phyloP scores from a whole-genome alignment of 768 basidiomycete species.

The Cystofilobasidium capitatum region DNA sequence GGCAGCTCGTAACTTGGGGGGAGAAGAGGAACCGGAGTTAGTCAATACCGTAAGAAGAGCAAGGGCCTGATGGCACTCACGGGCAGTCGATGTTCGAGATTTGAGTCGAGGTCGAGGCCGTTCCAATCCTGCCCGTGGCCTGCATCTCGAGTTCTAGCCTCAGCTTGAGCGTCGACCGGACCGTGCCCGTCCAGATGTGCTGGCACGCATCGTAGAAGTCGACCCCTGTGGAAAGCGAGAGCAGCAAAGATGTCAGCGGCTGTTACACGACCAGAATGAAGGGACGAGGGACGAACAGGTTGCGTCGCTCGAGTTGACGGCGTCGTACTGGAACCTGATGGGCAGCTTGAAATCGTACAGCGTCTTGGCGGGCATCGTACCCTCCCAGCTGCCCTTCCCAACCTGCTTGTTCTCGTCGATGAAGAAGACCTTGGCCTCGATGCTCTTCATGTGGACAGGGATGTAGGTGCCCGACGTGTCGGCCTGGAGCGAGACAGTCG shows the following conservation, averaged over 20 bases:
- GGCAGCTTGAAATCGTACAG: constrained; percentile 62
- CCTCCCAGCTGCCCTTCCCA: constrained; percentile 54
- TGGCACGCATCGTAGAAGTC: constrained; percentile 71
- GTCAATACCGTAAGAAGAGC: neutral
- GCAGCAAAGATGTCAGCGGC: neutral
- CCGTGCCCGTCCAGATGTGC: constrained; percentile 40
- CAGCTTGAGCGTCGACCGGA: constrained; percentile 20
- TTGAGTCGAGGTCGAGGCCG: neutral
- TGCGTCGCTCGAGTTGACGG: constrained; percentile 64
- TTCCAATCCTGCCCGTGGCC: neutral
- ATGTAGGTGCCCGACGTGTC: constrained; percentile 67
- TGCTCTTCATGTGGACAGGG: constrained; percentile 60
- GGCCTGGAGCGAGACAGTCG: constrained; percentile 61
- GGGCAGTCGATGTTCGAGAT: constrained; percentile 24
- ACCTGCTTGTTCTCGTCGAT: constrained; percentile 56
- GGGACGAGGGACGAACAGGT: constrained; percentile 53
- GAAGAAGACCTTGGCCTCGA: constrained; percentile 63
- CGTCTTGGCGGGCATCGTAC: constrained; percentile 56
- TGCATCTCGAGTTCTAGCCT: constrained; percentile 1
- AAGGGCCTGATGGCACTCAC: neutral
- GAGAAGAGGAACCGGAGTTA: neutral
- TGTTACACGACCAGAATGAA: constrained; percentile 14
- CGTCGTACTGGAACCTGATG: constrained; percentile 72
- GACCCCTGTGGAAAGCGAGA: constrained; percentile 44
- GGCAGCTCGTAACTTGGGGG: constrained; percentile 12